These are phyloP conservation scores for Podospora conica DNA, from an alignment of 495 filamentous ascomycete genomes.

Conservation along the genomic window DNA sequence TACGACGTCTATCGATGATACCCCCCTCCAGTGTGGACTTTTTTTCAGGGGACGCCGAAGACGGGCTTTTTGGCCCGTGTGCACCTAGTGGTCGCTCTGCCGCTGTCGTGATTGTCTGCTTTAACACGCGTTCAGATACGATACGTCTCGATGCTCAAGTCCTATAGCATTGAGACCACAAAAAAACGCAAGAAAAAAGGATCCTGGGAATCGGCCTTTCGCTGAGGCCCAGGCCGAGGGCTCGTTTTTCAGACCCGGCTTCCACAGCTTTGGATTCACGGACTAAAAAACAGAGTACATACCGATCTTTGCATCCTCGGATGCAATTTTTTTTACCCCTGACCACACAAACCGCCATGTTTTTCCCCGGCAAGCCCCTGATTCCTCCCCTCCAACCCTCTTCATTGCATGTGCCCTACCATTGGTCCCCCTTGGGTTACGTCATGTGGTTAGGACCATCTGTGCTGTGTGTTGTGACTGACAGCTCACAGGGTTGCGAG, in stretches of 20 bases:
- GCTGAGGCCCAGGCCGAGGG: conserved; percentile 21
- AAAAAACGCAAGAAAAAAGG: conserved; percentile 42
- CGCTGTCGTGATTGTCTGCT: conserved; percentile 6
- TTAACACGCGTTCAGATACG: conserved; percentile 42
- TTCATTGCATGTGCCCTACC: neutral
- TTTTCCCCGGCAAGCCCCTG: neutral
- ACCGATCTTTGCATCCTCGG: neutral
- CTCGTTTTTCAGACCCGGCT: conserved; percentile 49
- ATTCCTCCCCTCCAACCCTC: neutral
- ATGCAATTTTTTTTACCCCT: neutral
- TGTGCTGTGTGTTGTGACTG: neutral
- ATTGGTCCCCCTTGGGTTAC: conserved; percentile 3
- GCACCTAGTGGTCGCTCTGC: conserved; percentile 1
- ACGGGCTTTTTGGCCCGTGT: neutral
- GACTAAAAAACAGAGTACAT: conserved; percentile 53
- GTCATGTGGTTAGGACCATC: neutral
- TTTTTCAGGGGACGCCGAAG: neutral
- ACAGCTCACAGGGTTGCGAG: neutral
- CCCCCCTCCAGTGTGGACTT: conserved; percentile 6
- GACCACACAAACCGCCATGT: neutral
- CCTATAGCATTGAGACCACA: conserved; percentile 46
- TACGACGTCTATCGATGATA: conserved; percentile 27
- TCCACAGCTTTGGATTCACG: conserved; percentile 45
- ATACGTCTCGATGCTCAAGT: conserved; percentile 44
- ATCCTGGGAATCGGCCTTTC: conserved; percentile 20